Evolutionary conservation across 2,329 filamentous ascomycete species (phyloP).

Genomic region (Macrophomina pseudophaseolina): DNA sequence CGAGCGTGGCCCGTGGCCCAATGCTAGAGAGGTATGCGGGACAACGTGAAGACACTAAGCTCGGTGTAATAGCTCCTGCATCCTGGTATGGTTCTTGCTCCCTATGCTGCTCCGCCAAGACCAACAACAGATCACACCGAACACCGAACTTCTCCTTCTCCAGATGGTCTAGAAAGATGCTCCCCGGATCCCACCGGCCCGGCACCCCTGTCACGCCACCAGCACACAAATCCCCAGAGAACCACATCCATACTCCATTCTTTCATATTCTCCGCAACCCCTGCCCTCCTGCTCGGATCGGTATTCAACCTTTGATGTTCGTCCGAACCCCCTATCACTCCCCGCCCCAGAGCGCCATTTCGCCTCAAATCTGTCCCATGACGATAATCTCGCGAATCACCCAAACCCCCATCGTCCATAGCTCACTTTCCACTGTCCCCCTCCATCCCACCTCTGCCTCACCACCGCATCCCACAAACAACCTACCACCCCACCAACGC

Average conservation of each 20-base stretch:
- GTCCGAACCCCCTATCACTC: not conserved
- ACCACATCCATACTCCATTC: too few species aligned
- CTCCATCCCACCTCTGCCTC: not conserved
- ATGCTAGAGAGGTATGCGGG: too few species aligned
- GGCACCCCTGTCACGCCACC: not conserved
- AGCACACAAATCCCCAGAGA: not conserved
- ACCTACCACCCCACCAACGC: not conserved
- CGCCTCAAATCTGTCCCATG: not conserved
- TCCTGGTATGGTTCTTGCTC: not conserved
- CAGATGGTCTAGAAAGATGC: not conserved
- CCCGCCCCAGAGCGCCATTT: not conserved
- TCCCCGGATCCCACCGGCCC: slow-evolving; percentile 8
- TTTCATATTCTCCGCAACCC: too few species aligned
- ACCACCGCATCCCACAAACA: not conserved
- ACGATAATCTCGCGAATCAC: not conserved
- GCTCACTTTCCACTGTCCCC: not conserved
- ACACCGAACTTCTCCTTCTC: not conserved
- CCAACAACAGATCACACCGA: not conserved
- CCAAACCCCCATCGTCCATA: not conserved
- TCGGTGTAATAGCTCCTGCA: too few species aligned
- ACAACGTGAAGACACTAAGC: not conserved
- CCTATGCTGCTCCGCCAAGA: not conserved
- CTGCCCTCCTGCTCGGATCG: not conserved
- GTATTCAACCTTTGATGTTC: too few species aligned
- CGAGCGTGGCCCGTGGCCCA: too few species aligned